A percentile compares a stretch with the other conserved stretches of the same genome.
Conservation (phyloP, 257 asterid genomes). For the Scutellaria galericulata region DNA sequence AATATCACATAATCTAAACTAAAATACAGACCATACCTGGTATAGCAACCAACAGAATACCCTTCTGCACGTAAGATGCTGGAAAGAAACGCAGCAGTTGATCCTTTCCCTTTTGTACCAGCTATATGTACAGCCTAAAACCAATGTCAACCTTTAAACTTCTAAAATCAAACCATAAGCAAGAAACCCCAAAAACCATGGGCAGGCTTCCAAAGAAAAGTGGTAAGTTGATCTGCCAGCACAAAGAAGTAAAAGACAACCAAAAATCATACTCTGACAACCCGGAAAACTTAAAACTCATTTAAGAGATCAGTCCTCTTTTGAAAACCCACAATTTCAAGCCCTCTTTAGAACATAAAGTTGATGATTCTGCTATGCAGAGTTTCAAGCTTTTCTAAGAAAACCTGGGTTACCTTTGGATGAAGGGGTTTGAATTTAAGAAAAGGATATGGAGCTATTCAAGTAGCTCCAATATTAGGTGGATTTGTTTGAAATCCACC, state of each 20-base stretch:
- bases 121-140: slow-evolving; percentile 82
- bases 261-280: not conserved
- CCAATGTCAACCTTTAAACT: slow-evolving; percentile 25
- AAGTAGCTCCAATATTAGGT: not conserved
- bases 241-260: not conserved
- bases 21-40: slow-evolving; percentile 57
- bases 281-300: not conserved
- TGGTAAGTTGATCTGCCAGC: slow-evolving; percentile 7
- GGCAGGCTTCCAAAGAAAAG: not conserved
- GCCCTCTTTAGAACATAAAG: not conserved
- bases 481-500: no score
- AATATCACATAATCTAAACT: slow-evolving; percentile 27
- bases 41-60: slow-evolving; percentile 89
- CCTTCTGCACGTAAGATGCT: slow-evolving; percentile 86
- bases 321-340: not conserved
- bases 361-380: not conserved
- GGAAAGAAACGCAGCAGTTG: slow-evolving; percentile 89
- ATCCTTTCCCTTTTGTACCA: slow-evolving; percentile 98
- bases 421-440: not conserved
- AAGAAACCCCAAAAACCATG: slow-evolving; percentile 9
- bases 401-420: not conserved
- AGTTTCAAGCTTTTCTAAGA: not conserved
- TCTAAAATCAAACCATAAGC: slow-evolving; percentile 4
- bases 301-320: not conserved
- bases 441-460: not conserved